Conservation (phyloP, 176 grass and related monocot genomes). For the Carex littledalei region DNA sequence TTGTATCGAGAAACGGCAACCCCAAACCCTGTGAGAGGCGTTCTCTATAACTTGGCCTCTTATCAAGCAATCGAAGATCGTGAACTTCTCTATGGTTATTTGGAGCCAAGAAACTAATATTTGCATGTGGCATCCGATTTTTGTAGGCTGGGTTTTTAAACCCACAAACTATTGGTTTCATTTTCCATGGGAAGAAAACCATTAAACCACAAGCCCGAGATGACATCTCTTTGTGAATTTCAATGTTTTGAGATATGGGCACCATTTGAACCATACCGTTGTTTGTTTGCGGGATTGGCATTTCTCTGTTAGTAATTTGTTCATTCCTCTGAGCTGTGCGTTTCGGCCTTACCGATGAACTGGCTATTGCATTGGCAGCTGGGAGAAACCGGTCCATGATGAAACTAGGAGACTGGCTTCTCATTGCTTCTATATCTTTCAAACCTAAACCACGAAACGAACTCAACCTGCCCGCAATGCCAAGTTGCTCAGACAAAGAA, state of each 20-base stretch:
- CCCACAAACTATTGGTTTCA: constrained; percentile 50
- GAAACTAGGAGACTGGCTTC: constrained; percentile 45
- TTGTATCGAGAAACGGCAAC: constrained; percentile 56
- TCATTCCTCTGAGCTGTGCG: constrained; percentile 1
- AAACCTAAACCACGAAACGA: constrained; percentile 58
- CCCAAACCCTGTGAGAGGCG: constrained; percentile 36
- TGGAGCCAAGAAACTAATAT: background rate
- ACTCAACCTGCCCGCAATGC: constrained; percentile 56
- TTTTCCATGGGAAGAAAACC: constrained; percentile 82
- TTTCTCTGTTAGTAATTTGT: background rate
- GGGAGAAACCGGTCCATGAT: constrained; percentile 49
- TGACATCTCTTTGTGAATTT: constrained; percentile 42
- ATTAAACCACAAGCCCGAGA: constrained; percentile 72
- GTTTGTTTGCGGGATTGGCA: background rate
- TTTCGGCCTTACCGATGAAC: constrained; percentile 30
- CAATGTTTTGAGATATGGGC: constrained; percentile 28
- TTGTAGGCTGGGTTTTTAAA: constrained; percentile 29
- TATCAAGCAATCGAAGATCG: constrained; percentile 13
- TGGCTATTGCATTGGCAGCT: constrained; percentile 25
- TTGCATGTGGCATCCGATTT: constrained; percentile 1
- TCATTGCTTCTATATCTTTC: constrained; percentile 49
- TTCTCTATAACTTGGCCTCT: constrained; percentile 41
- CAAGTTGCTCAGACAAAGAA: constrained; percentile 53
- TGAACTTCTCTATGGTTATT: constrained; percentile 20
- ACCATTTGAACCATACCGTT: constrained; percentile 16